Evolutionary conservation across 768 basidiomycete genomes (phyloP).

Genomic region (Lactifluus rugatus): DNA sequence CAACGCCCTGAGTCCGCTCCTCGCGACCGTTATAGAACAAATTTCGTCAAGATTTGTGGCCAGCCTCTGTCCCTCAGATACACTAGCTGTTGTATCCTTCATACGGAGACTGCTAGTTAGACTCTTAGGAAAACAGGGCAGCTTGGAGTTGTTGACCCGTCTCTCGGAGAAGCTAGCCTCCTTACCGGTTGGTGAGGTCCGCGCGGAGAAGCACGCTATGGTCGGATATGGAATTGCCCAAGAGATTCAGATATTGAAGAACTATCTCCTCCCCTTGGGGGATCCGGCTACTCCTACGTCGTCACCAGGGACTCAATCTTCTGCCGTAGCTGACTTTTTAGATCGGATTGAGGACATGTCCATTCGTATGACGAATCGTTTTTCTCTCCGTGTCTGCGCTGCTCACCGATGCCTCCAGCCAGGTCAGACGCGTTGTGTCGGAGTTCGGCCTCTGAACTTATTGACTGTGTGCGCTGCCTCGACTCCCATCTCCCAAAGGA

Average conservation of each 20-base stretch:
- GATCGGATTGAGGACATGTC: conserved; percentile 32
- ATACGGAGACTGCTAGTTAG: conserved; percentile 52
- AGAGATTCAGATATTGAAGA: conserved; percentile 36
- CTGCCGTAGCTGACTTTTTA: conserved; percentile 38
- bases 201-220: conserved; percentile 27
- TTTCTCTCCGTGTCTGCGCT: neutral
- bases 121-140: conserved; percentile 45
- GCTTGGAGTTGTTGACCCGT: conserved; percentile 31
- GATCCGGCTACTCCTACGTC: conserved; percentile 9
- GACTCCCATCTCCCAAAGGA: conserved; percentile 27
- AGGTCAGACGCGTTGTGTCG: conserved; percentile 28
- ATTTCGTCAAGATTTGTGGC: conserved; percentile 55
- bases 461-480: conserved; percentile 54
- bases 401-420: conserved; percentile 27
- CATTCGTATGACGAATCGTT: conserved; percentile 34
- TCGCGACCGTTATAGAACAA: conserved; percentile 77
- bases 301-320: conserved; percentile 8
- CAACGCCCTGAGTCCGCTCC: conserved; percentile 55
- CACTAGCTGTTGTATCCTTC: conserved; percentile 53
- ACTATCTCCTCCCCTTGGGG: conserved; percentile 28
- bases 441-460: conserved; percentile 41
- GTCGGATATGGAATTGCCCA: conserved; percentile 31
- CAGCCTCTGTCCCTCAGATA: conserved; percentile 45
- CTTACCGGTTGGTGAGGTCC: conserved; percentile 24
- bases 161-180: conserved; percentile 31